Conservation (phyloP, 169 alveolate species). For the Eimeria maxima region DNA sequence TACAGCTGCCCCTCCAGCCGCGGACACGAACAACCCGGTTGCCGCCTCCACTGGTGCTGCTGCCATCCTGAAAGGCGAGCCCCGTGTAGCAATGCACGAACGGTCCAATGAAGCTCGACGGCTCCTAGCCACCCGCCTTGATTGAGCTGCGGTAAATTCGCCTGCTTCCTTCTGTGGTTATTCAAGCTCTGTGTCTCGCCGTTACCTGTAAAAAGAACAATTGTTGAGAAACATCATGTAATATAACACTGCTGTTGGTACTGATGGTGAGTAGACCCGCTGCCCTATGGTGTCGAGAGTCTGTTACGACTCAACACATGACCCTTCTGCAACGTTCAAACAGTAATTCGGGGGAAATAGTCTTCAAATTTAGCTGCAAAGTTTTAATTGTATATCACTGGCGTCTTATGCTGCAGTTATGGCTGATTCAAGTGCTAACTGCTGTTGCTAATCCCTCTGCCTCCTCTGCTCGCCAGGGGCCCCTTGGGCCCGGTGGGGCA, state of each 20-base stretch:
- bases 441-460: neutral
- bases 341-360: neutral
- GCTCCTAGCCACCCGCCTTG: neutral
- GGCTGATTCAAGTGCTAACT: neutral
- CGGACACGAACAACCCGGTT: neutral
- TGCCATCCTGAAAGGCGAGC: neutral
- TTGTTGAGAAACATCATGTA: neutral
- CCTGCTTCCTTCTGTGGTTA: neutral
- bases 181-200: neutral
- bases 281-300: neutral
- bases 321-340: neutral
- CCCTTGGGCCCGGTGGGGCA: conserved; percentile 17
- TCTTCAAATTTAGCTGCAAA: neutral
- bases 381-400: neutral
- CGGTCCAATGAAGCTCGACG: neutral
- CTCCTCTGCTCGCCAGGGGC: neutral
- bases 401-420: neutral
- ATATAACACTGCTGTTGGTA: neutral
- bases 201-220: neutral
- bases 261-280: neutral
- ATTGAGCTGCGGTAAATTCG: neutral
- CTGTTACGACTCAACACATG: neutral
- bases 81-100: neutral
- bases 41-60: neutral
- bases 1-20: neutral